phyloP scores from a whole-genome alignment of 2,329 filamentous ascomycete species.

The Alternaria sp. region DNA sequence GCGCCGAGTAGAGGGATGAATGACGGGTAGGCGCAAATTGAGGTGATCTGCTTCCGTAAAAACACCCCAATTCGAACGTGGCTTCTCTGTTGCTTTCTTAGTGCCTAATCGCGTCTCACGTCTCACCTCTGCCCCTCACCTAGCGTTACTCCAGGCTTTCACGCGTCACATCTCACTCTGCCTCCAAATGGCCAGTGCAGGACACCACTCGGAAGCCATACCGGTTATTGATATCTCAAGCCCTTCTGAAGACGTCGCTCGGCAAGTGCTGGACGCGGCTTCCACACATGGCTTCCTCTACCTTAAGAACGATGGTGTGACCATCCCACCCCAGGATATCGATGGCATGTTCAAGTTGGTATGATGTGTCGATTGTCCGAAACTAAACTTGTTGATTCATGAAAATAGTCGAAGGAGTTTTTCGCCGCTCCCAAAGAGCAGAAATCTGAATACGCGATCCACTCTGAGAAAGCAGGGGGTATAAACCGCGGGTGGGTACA shows the following conservation, averaged over 20 bases:
- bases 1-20: neutral
- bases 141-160: neutral
- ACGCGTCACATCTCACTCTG: neutral
- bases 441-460: conserved; percentile 77
- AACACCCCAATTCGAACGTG: neutral
- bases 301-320: conserved; percentile 74
- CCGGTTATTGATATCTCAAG: conserved; percentile 83
- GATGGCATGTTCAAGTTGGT: conserved; percentile 77
- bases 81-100: neutral
- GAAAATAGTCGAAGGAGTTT: conserved; percentile 69
- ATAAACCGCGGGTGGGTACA: conserved; percentile 88
- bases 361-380: conserved; percentile 24
- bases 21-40: neutral
- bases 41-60: neutral
- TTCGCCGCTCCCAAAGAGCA: conserved; percentile 74
- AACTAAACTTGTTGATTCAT: neutral
- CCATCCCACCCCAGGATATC: conserved; percentile 71
- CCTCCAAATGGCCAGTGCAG: conserved; percentile 22
- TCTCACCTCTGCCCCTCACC: conserved; percentile 9
- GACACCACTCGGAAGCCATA: conserved; percentile 54
- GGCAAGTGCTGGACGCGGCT: conserved; percentile 78
- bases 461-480: conserved; percentile 59
- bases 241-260: conserved; percentile 65
- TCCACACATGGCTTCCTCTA: conserved; percentile 88
- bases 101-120: neutral